Evolutionary conservation across 108 stramenopile genomes (phyloP).

Genomic region (Pseudonitzschia multiseries): DNA sequence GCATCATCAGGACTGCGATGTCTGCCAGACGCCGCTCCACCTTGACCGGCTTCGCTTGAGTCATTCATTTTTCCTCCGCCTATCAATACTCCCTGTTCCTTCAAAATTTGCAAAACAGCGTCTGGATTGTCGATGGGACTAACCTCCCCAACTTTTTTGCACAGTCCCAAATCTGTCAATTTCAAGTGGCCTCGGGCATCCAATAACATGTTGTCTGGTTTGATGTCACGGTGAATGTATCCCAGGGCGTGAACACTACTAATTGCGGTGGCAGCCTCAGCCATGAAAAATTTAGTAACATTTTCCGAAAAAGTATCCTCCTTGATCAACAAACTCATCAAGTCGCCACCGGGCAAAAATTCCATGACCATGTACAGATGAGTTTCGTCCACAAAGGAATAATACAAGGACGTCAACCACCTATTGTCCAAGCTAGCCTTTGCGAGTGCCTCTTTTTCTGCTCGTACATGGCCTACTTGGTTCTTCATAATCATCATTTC

Average conservation of each 20-base stretch:
- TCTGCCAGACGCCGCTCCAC: slow-evolving; percentile 26
- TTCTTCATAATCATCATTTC: slow-evolving; percentile 99
- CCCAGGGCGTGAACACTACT: slow-evolving; percentile 92
- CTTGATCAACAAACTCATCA: slow-evolving; percentile 97
- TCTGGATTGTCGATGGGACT: slow-evolving; percentile 86
- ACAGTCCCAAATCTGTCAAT: slow-evolving; percentile 98
- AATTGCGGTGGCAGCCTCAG: slow-evolving; percentile 97
- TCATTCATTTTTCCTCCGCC: slow-evolving; percentile 20
- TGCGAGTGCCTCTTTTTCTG: slow-evolving; percentile 96
- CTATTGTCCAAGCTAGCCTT: slow-evolving; percentile 87
- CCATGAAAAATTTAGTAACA: slow-evolving; percentile 95
- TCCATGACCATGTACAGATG: slow-evolving; percentile 99
- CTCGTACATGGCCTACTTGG: slow-evolving; percentile 97
- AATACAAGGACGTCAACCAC: slow-evolving; percentile 96
- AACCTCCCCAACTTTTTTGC: slow-evolving; percentile 95
- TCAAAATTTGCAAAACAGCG: slow-evolving; percentile 72
- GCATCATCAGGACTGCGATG: slow-evolving; percentile 61
- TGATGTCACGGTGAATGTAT: slow-evolving; percentile 99
- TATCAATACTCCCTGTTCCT: slow-evolving; percentile 45
- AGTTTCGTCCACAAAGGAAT: slow-evolving; percentile 92
- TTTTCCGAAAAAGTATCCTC: slow-evolving; percentile 90
- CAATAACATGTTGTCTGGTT: slow-evolving; percentile 99
- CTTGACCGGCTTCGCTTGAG: slow-evolving; percentile 32
- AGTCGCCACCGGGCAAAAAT: slow-evolving; percentile 97
- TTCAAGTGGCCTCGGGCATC: slow-evolving; percentile 98